A percentile compares a stretch with the other conserved stretches of the same genome.
These are phyloP conservation scores for Penicillium paneum DNA, from an alignment of 2,329 filamentous ascomycete species.

Conservation along the genomic window DNA sequence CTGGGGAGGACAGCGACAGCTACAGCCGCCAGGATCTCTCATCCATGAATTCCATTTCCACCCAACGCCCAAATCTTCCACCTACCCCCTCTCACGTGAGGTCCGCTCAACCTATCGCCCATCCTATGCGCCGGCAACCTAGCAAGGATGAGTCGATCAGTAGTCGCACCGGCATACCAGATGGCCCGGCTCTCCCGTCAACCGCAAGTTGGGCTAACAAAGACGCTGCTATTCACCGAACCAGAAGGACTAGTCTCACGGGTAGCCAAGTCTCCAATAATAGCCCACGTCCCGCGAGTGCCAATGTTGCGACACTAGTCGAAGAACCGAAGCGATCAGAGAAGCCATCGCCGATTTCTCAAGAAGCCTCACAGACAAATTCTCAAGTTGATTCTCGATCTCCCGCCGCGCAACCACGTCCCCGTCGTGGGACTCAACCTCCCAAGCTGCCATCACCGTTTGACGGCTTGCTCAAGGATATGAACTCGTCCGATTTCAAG, in stretches of 20 bases:
- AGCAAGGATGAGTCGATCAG: constrained; percentile 68
- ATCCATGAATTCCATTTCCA: constrained; percentile 86
- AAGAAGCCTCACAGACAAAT: constrained; percentile 28
- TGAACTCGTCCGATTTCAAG: constrained; percentile 51
- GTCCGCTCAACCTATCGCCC: constrained; percentile 51
- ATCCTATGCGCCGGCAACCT: constrained; percentile 68
- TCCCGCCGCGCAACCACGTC: constrained; percentile 19
- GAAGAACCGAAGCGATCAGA: constrained; percentile 38
- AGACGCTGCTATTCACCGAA: constrained; percentile 63
- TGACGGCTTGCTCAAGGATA: constrained; percentile 45
- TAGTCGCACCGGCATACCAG: constrained; percentile 59
- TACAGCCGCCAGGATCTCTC: constrained; percentile 93
- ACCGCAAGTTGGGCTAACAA: constrained; percentile 87
- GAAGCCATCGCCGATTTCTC: constrained; percentile 26
- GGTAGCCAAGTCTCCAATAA: constrained; percentile 71
- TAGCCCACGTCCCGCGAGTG: constrained; percentile 65
- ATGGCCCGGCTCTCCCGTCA: constrained; percentile 85
- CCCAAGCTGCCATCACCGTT: constrained; percentile 28
- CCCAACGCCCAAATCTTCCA: constrained; percentile 66
- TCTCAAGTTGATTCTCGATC: constrained; percentile 23
- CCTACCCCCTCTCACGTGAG: constrained; percentile 46
- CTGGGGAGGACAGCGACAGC: constrained; percentile 96
- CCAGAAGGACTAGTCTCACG: constrained; percentile 68
- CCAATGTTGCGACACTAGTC: constrained; percentile 39
- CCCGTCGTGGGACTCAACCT: constrained; percentile 17